These are phyloP conservation scores for Nidularia pulvinata DNA, from an alignment of 768 basidiomycete species.

Conservation along the genomic window DNA sequence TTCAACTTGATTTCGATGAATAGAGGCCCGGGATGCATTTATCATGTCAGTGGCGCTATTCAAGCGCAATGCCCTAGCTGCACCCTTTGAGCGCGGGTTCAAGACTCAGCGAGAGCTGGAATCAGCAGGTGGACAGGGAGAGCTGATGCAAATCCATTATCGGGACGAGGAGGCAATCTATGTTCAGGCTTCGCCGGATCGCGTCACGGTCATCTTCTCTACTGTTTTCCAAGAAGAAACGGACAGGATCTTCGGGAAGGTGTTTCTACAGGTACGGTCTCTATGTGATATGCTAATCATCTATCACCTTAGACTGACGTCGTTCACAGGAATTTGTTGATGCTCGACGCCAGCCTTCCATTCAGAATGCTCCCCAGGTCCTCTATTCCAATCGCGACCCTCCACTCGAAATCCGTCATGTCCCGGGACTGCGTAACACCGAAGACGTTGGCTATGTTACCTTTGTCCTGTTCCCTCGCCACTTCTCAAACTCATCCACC, in stretches of 20 bases:
- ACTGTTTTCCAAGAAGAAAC: slow-evolving; percentile 98
- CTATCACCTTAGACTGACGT: slow-evolving; percentile 1
- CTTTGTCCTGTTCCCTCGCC: slow-evolving; percentile 96
- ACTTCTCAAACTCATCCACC: slow-evolving; percentile 73
- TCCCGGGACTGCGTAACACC: slow-evolving; percentile 75
- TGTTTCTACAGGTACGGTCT: slow-evolving; percentile 89
- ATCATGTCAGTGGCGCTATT: slow-evolving; percentile 82
- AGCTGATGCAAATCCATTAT: slow-evolving; percentile 93
- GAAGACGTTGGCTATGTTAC: slow-evolving; percentile 97
- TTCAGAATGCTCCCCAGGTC: slow-evolving; percentile 98
- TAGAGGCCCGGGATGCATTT: slow-evolving; percentile 81
- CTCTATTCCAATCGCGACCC: slow-evolving; percentile 94
- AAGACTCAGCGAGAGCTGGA: slow-evolving; percentile 83
- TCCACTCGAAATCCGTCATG: slow-evolving; percentile 92
- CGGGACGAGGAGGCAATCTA: slow-evolving; percentile 98
- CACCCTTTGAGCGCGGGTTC: slow-evolving; percentile 93
- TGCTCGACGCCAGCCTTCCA: slow-evolving; percentile 88
- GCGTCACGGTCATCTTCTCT: slow-evolving; percentile 97
- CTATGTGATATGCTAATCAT: not conserved
- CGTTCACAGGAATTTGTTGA: slow-evolving; percentile 91
- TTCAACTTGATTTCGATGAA: slow-evolving; percentile 6
- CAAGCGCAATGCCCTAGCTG: slow-evolving; percentile 93
- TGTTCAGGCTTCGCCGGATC: slow-evolving; percentile 89
- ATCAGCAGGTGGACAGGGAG: slow-evolving; percentile 65
- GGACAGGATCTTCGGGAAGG: slow-evolving; percentile 94